Percentiles rank a stretch among this genome's conserved stretches.
These are phyloP conservation scores for Nepenthes gracilis DNA, from an alignment of 148 eudicot genomes.

Conservation along the genomic window DNA sequence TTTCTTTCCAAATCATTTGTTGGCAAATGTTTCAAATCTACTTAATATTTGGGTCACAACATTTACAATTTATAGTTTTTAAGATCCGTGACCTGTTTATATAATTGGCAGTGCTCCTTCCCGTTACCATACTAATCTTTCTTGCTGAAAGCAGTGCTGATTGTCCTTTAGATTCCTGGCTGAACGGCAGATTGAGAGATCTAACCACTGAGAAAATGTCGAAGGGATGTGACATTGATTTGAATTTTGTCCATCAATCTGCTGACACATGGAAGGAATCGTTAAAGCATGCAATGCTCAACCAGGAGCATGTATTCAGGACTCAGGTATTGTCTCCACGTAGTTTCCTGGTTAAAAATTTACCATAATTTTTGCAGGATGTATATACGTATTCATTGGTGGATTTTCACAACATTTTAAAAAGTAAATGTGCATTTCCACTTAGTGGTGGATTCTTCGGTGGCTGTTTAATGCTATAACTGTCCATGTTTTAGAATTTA, in stretches of 20 bases:
- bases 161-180: conserved; percentile 1
- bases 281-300: conserved; percentile 40
- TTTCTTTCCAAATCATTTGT: neutral
- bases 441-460: no score
- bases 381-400: neutral
- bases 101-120: conserved; percentile 2
- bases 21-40: neutral
- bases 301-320: conserved; percentile 41
- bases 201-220: conserved; percentile 24
- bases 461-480: no score
- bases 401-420: neutral
- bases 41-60: conserved; percentile 7
- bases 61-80: conserved; percentile 5
- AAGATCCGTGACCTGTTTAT: conserved; percentile 1
- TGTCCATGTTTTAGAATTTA: no score
- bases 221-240: conserved; percentile 18
- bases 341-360: neutral
- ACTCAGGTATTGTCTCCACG: conserved; percentile 33
- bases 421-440: no score
- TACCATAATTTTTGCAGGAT: neutral
- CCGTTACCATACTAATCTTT: no score
- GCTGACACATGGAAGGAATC: conserved; percentile 20
- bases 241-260: conserved; percentile 16
- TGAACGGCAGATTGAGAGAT: conserved; percentile 1
- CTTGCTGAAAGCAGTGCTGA: no score